Evolutionary conservation across 2,329 filamentous ascomycete genomes (phyloP).

Genomic region (Pseudopithomyces chartarum): DNA sequence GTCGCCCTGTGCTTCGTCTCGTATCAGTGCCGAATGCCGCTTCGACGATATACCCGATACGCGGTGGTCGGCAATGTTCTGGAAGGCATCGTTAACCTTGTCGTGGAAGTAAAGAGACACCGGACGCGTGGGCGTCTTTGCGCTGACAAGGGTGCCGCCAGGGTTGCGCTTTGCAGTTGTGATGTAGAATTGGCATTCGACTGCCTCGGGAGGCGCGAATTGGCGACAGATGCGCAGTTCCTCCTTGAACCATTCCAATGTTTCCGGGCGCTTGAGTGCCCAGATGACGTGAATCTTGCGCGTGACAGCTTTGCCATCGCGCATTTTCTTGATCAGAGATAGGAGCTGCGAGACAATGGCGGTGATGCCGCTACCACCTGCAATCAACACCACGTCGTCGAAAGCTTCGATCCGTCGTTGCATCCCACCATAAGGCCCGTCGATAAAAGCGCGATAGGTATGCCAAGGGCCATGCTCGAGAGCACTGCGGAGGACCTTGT

Average conservation of each 20-base stretch:
- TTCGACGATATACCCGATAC: slow-evolving; percentile 50
- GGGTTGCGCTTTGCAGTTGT: slow-evolving; percentile 71
- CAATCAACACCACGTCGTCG: slow-evolving; percentile 90
- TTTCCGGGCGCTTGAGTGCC: slow-evolving; percentile 87
- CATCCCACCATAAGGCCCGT: slow-evolving; percentile 96
- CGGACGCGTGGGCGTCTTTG: slow-evolving; percentile 57
- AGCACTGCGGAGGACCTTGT: slow-evolving; percentile 79
- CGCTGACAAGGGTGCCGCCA: slow-evolving; percentile 58
- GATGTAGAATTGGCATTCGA: slow-evolving; percentile 94
- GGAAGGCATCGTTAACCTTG: slow-evolving; percentile 84
- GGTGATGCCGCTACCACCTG: slow-evolving; percentile 92
- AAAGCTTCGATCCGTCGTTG: slow-evolving; percentile 87
- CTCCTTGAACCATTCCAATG: slow-evolving; percentile 97
- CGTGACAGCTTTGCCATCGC: slow-evolving; percentile 91
- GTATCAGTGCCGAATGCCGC: slow-evolving; percentile 81
- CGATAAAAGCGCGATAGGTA: slow-evolving; percentile 89
- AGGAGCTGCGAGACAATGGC: slow-evolving; percentile 89
- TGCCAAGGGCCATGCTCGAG: slow-evolving; percentile 87
- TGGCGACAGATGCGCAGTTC: slow-evolving; percentile 91
- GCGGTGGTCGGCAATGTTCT: slow-evolving; percentile 79
- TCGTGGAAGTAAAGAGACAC: slow-evolving; percentile 81
- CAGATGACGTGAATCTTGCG: slow-evolving; percentile 91
- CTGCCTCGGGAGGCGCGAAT: slow-evolving; percentile 82
- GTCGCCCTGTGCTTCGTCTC: slow-evolving; percentile 80
- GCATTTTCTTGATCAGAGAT: slow-evolving; percentile 94